Evolutionary conservation across 768 basidiomycete species (phyloP).

Genomic region (Kwoniella newhampshirensis): DNA sequence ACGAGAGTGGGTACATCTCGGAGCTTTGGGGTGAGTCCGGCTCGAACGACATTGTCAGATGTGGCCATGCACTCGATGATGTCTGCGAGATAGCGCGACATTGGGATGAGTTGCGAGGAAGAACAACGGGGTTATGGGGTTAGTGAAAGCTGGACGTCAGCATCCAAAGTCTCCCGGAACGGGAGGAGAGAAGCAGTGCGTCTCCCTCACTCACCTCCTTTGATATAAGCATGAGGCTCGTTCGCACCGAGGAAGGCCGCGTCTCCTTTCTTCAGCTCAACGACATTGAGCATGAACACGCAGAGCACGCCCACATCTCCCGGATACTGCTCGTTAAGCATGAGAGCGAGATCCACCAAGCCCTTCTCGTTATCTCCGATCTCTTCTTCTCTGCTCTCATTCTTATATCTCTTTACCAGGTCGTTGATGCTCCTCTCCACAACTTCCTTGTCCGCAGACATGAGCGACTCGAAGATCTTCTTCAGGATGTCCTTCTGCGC

Average conservation of each 20-base stretch:
- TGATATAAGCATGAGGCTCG: constrained; percentile 94
- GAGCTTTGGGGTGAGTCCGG: constrained; percentile 93
- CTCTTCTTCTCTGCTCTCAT: constrained; percentile 37
- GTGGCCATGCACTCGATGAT: constrained; percentile 78
- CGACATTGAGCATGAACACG: constrained; percentile 81
- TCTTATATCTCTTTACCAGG: constrained; percentile 66
- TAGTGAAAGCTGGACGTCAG: too few species aligned
- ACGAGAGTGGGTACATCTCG: constrained; percentile 91
- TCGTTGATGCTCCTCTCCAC: constrained; percentile 62
- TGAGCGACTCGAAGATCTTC: constrained; percentile 75
- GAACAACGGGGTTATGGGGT: too few species aligned
- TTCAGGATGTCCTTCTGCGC: constrained; percentile 66
- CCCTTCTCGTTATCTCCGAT: constrained; percentile 56
- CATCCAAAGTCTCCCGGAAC: not conserved
- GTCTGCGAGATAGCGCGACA: constrained; percentile 59
- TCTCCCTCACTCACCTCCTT: constrained; percentile 66
- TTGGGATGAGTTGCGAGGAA: too few species aligned
- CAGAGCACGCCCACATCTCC: constrained; percentile 93
- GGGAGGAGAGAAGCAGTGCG: not conserved
- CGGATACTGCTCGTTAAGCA: constrained; percentile 70
- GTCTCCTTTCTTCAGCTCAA: constrained; percentile 74
- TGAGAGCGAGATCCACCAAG: constrained; percentile 59
- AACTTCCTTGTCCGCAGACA: constrained; percentile 63
- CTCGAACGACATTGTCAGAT: constrained; percentile 92
- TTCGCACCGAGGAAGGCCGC: constrained; percentile 94